These are phyloP conservation scores for Gyromitra esculenta DNA, from an alignment of 2,329 filamentous ascomycete genomes.

Conservation along the genomic window DNA sequence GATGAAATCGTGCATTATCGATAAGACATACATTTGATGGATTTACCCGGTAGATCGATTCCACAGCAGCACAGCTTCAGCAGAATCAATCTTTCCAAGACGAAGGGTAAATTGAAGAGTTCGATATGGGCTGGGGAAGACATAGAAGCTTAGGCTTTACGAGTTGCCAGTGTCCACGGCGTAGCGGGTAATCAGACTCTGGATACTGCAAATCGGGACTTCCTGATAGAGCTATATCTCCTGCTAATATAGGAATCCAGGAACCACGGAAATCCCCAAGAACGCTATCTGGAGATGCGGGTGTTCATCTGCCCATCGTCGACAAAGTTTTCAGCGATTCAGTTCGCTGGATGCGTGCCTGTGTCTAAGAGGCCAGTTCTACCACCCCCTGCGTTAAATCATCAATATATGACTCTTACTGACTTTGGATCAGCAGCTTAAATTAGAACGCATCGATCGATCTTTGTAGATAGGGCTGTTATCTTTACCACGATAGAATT, in stretches of 20 bases:
- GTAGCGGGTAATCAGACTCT: background rate
- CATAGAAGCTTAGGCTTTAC: background rate
- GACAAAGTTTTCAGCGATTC: background rate
- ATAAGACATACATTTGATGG: background rate
- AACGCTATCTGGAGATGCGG: background rate
- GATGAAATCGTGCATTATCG: constrained; percentile 7
- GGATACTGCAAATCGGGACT: background rate
- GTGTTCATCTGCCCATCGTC: background rate
- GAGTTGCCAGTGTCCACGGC: background rate
- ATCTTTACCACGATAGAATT: background rate
- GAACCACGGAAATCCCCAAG: background rate
- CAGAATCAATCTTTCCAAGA: background rate
- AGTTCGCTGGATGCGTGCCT: background rate
- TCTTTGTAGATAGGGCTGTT: background rate
- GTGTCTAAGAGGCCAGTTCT: background rate
- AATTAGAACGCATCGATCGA: background rate
- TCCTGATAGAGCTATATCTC: background rate
- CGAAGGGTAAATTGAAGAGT: background rate
- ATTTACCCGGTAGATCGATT: constrained; percentile 6
- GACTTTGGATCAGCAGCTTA: background rate
- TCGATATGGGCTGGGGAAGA: background rate
- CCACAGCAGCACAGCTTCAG: background rate
- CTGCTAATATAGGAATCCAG: background rate
- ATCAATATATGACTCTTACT: background rate
- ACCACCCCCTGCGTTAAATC: background rate